These are phyloP conservation scores for Phytophthora colocasiae DNA, from an alignment of 352 stramenopile species.

Conservation along the genomic window DNA sequence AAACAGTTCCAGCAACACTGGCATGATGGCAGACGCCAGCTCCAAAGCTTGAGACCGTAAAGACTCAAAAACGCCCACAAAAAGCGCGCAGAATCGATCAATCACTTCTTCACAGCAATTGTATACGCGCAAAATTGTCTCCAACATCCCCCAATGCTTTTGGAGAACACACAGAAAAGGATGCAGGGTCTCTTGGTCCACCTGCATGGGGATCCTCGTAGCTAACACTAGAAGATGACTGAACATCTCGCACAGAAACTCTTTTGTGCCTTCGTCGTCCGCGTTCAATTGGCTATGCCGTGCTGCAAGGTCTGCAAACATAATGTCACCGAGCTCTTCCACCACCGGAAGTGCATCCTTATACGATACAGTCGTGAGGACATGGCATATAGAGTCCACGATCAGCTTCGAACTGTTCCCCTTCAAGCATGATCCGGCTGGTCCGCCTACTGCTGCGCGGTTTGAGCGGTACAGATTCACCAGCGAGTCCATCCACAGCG, in stretches of 20 bases:
- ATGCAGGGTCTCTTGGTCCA: constrained; percentile 69
- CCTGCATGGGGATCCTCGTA: constrained; percentile 60
- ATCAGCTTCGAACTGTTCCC: constrained; percentile 64
- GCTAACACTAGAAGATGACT: constrained; percentile 68
- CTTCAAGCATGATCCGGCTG: constrained; percentile 34
- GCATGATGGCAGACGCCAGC: constrained; percentile 68
- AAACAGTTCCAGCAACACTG: constrained; percentile 69
- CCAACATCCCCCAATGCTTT: constrained; percentile 62
- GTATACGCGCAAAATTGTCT: constrained; percentile 60
- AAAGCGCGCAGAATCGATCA: constrained; percentile 60
- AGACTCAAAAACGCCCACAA: constrained; percentile 67
- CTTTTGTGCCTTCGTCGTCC: constrained; percentile 54
- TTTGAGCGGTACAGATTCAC: constrained; percentile 67
- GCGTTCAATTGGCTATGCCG: constrained; percentile 53
- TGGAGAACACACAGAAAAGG: constrained; percentile 64
- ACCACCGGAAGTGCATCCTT: constrained; percentile 66
- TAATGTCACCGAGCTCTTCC: constrained; percentile 65
- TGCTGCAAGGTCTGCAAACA: constrained; percentile 68
- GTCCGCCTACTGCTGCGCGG: constrained; percentile 26
- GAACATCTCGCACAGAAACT: constrained; percentile 69
- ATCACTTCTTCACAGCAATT: constrained; percentile 62
- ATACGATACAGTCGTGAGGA: constrained; percentile 72
- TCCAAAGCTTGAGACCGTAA: constrained; percentile 70
- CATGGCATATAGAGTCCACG: constrained; percentile 73
- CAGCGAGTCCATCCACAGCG: constrained; percentile 74